These are phyloP conservation scores for Penicillium diatomitis DNA, from an alignment of 495 filamentous ascomycete genomes.

Conservation along the genomic window DNA sequence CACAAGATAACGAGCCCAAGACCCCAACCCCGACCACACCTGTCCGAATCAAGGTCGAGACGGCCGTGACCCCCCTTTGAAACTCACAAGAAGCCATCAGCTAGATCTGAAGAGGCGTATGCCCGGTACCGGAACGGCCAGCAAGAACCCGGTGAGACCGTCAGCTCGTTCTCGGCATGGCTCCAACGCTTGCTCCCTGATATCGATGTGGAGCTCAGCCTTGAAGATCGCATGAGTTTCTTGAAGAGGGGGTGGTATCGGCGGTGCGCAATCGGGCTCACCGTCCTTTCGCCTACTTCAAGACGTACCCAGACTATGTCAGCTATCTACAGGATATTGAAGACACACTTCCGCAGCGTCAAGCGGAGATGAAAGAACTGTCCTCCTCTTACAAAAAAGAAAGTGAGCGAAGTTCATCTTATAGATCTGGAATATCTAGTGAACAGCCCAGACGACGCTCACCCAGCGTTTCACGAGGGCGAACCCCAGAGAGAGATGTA, in stretches of 20 bases:
- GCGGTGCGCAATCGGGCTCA: not conserved
- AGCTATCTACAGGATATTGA: not conserved
- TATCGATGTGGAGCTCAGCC: not conserved
- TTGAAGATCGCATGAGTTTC: not conserved
- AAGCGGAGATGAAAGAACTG: not conserved
- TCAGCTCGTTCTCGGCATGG: not conserved
- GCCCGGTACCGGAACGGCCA: not conserved
- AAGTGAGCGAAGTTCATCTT: too few species aligned
- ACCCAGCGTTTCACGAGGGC: not conserved
- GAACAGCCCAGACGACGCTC: not conserved
- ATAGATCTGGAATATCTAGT: too few species aligned
- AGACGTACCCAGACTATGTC: not conserved
- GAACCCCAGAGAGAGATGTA: not conserved
- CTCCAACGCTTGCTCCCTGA: not conserved
- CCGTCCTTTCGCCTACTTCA: not conserved
- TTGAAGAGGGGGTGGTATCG: not conserved
- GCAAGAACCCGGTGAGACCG: not conserved
- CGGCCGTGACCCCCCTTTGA: not conserved
- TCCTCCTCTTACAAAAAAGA: not conserved
- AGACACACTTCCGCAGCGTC: not conserved
- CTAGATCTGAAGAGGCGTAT: not conserved
- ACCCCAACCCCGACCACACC: too few species aligned
- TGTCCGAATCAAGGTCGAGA: too few species aligned
- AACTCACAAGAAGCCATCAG: not conserved
- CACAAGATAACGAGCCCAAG: too few species aligned